These are phyloP conservation scores for Solanum neorickii DNA, from an alignment of 257 asterid genomes.

Conservation along the genomic window DNA sequence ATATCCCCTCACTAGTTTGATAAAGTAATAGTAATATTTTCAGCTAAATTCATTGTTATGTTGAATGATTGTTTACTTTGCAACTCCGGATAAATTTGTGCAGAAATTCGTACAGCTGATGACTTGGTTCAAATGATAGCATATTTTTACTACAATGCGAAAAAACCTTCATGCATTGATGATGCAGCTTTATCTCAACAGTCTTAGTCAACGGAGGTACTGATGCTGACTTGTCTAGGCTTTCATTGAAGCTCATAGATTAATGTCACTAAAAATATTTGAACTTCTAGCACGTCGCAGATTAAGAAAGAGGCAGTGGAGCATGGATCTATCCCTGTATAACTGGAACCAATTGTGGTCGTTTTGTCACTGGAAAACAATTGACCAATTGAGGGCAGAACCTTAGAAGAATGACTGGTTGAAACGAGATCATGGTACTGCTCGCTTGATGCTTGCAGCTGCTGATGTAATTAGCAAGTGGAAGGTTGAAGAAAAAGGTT, in stretches of 20 bases:
- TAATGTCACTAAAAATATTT: neutral
- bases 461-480: neutral
- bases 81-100: neutral
- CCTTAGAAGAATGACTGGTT: neutral
- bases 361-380: neutral
- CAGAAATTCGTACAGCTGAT: slow-evolving; percentile 63
- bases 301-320: neutral
- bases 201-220: slow-evolving; percentile 17
- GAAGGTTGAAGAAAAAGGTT: neutral
- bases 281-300: neutral
- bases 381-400: neutral
- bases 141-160: slow-evolving; percentile 73
- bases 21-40: neutral
- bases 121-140: slow-evolving; percentile 93
- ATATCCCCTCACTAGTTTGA: neutral
- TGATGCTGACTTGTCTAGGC: neutral
- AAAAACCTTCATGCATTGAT: slow-evolving; percentile 52
- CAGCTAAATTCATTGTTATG: neutral
- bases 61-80: neutral
- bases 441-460: neutral
- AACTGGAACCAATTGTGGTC: neutral
- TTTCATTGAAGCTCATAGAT: neutral
- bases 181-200: slow-evolving; percentile 23
- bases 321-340: neutral
- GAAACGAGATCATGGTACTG: neutral